Evolutionary conservation across 441 rosid genomes (phyloP).

Genomic region (Croton setiger): DNA sequence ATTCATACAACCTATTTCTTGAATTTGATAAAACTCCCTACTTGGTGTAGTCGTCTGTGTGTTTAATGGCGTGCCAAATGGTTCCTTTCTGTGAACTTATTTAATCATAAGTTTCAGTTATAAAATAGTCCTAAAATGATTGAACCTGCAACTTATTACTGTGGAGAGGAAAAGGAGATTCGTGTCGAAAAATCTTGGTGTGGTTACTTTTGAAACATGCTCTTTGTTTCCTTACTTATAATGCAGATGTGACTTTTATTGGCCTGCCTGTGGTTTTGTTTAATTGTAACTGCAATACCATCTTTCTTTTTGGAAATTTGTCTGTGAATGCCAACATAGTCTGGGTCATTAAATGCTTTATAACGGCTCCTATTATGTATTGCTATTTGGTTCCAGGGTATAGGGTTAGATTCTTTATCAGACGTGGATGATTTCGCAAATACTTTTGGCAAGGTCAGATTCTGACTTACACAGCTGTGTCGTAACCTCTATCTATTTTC

Average conservation of each 20-base stretch:
- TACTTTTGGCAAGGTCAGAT: constrained; percentile 74
- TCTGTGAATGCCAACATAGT: not conserved
- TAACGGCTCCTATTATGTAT: constrained; percentile 10
- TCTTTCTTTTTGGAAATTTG: not conserved
- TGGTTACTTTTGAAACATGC: not conserved
- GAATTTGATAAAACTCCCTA: not conserved
- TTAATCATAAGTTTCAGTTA: not conserved
- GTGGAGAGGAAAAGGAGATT: not conserved
- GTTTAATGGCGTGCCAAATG: no score
- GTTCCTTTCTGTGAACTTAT: not conserved
- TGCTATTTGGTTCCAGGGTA: constrained; percentile 39
- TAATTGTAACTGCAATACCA: not conserved
- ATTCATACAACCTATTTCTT: not conserved
- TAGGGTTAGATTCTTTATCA: constrained; percentile 49
- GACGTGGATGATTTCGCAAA: constrained; percentile 68
- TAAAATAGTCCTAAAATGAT: not conserved
- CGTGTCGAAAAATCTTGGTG: not conserved
- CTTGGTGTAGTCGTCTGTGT: no score
- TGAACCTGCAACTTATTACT: not conserved
- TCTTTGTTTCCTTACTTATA: not conserved
- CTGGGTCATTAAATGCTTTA: not conserved
- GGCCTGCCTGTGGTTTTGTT: not conserved
- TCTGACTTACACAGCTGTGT: no score
- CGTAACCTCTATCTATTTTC: no score
- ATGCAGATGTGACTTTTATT: not conserved